A percentile compares a stretch with the other conserved stretches of the same genome.
Conservation (phyloP, 257 asterid species). For the Cordia subcordata region DNA sequence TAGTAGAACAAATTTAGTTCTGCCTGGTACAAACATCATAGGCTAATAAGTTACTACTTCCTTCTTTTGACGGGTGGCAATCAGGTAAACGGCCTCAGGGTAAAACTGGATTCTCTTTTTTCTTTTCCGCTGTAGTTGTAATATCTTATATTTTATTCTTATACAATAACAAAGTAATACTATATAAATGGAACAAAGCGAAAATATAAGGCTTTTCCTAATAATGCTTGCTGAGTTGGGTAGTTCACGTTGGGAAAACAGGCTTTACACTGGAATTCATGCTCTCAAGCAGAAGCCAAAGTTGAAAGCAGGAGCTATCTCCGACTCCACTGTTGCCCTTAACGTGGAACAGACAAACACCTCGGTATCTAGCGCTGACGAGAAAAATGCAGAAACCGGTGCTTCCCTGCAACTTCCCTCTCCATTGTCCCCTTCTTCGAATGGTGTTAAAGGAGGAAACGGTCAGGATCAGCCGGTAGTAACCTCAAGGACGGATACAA, state of each 20-base stretch:
- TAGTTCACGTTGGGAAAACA: slow-evolving; percentile 11
- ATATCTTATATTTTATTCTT: too few relatives aligned
- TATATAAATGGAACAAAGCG: too few relatives aligned
- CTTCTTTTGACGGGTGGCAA: too few relatives aligned
- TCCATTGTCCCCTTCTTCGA: slow-evolving; percentile 51
- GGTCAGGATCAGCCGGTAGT: slow-evolving; percentile 36
- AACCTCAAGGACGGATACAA: slow-evolving; percentile 37
- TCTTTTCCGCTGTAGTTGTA: too few relatives aligned
- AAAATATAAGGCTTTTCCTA: too few relatives aligned
- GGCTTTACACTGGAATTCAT: slow-evolving; percentile 83
- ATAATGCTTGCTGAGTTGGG: too few relatives aligned
- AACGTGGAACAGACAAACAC: slow-evolving; percentile 56
- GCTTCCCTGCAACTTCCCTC: slow-evolving; percentile 37
- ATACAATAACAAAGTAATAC: too few relatives aligned
- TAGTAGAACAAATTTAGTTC: too few relatives aligned
- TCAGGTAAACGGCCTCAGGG: too few relatives aligned
- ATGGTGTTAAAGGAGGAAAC: slow-evolving; percentile 43
- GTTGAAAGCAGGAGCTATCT: slow-evolving; percentile 63
- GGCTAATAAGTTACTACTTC: too few relatives aligned
- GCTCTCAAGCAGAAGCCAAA: slow-evolving; percentile 75
- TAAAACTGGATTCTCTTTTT: too few relatives aligned
- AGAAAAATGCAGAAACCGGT: slow-evolving; percentile 41
- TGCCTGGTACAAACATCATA: too few relatives aligned
- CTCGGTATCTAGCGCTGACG: slow-evolving; percentile 47
- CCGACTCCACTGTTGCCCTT: slow-evolving; percentile 56